Base-by-base conservation (phyloP, 306 rosid genomes). In the Cucumis melo region DNA sequence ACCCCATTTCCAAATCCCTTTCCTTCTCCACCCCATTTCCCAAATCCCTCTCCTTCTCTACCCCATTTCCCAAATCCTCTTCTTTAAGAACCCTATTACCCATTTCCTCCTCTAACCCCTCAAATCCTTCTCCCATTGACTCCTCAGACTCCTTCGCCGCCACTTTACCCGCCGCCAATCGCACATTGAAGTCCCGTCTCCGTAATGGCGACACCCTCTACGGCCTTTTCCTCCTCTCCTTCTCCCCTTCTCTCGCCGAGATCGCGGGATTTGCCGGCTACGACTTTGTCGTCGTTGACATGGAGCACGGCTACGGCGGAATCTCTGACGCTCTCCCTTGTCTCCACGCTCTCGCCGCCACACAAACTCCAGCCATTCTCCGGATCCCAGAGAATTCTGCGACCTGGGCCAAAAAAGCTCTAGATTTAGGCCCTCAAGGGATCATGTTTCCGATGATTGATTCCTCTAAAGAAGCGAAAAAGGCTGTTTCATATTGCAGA, bases 381-480 rank as follows among this genome's bases (percentile, higher is more conserved):
- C 90, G 98, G 1, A 50, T 93, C 3, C 98, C 96, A 0, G 93
- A 92, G 42, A 76, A 82, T 41, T 81, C 88, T 23, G 81, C 97
- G 12, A 24, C 88, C 2, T 93, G 98, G 97, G 89, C 93, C 34
- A 93, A 91, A 71, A 93, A 90, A 13, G 92, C 96, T 34, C 91
- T 92, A 15, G 97, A 92, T 79, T 79, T 92, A n/a, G 96, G 97
- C 44, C 98, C 98, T 0, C 89, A 90, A 41, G 98, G 98, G 2
- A 82, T 92, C 50, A 92, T 92, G 96, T 88, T 93, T 48, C 92
- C 96, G 3, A 87, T 94, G 93, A 79, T 94, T 64, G 96, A 91
- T n/a, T 53, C 83, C 81, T 62, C 87, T 0, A 32, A 82, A n/a
- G 81, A 55, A 11, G 97, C 98, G 19, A 73, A 56, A 10, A 29